A percentile compares a stretch with the other conserved stretches of the same genome.
Conservation (phyloP, 2,329 filamentous ascomycete genomes). For the Endocalyx cinctus region DNA sequence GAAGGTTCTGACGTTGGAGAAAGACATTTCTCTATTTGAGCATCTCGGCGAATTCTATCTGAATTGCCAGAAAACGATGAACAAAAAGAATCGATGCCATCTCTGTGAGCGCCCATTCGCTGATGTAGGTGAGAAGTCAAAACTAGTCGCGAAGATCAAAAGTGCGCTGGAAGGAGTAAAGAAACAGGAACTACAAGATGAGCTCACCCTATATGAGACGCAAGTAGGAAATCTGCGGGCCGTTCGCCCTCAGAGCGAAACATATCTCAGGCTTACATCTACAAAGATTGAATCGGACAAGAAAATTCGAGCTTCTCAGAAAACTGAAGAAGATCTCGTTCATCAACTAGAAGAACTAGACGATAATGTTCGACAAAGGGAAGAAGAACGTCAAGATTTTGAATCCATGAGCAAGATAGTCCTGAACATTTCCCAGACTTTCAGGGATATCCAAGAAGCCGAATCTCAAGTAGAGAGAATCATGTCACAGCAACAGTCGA, state of each 20-base stretch:
- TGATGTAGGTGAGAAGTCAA: constrained; percentile 56
- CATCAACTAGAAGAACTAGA: constrained; percentile 65
- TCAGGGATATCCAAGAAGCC: constrained; percentile 66
- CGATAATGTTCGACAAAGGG: constrained; percentile 57
- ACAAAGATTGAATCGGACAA: constrained; percentile 68
- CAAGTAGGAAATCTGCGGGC: constrained; percentile 56
- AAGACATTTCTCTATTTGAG: constrained; percentile 65
- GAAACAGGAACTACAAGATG: constrained; percentile 57
- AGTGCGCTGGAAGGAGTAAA: constrained; percentile 58
- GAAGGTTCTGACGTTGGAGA: constrained; percentile 57
- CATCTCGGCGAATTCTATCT: constrained; percentile 68
- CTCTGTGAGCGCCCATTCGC: constrained; percentile 70
- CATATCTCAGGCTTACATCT: constrained; percentile 62
- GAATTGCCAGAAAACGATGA: constrained; percentile 60
- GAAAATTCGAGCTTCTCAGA: constrained; percentile 58
- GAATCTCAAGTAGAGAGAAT: constrained; percentile 72
- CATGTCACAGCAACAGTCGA: constrained; percentile 68
- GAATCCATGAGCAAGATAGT: constrained; percentile 75
- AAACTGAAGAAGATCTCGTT: constrained; percentile 57
- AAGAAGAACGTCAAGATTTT: constrained; percentile 64
- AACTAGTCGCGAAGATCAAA: constrained; percentile 63
- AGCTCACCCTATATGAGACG: constrained; percentile 47
- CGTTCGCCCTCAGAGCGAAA: constrained; percentile 66
- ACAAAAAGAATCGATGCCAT: constrained; percentile 67
- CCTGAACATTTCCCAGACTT: constrained; percentile 66